Evolutionary conservation across 2,329 filamentous ascomycete species (phyloP).

Genomic region (Trichophyton mentagrophytes): DNA sequence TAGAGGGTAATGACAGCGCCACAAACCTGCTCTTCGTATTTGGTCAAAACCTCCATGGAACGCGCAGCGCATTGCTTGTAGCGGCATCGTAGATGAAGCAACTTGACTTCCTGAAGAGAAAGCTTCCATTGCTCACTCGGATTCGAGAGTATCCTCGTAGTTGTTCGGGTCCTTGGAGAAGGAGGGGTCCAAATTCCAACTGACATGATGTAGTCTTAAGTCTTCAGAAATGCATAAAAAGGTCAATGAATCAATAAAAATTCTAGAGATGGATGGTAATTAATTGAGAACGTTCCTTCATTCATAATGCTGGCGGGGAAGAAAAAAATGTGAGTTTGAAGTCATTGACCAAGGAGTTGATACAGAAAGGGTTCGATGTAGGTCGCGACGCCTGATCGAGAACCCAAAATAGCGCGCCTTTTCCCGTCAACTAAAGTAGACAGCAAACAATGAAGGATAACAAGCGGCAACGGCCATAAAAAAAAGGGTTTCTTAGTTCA

Average conservation of each 20-base stretch:
- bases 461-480: neutral
- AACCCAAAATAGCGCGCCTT: neutral
- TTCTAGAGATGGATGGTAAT: neutral
- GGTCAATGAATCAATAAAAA: neutral
- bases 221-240: neutral
- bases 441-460: neutral
- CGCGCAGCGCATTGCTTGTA: slow-evolving; percentile 31
- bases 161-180: neutral
- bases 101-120: slow-evolving; percentile 24
- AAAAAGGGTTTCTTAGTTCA: neutral
- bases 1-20: neutral
- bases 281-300: neutral
- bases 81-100: slow-evolving; percentile 25
- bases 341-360: neutral
- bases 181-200: neutral
- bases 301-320: neutral
- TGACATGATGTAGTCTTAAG: neutral
- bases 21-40: slow-evolving; percentile 19
- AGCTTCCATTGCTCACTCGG: slow-evolving; percentile 25
- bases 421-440: neutral
- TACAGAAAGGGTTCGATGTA: neutral
- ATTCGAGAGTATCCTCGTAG: slow-evolving; percentile 18
- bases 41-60: slow-evolving; percentile 21
- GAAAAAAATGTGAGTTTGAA: neutral
- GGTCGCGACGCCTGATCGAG: neutral